Base-by-base conservation (phyloP, 352 stramenopile species). In the Porosira glacialis region DNA sequence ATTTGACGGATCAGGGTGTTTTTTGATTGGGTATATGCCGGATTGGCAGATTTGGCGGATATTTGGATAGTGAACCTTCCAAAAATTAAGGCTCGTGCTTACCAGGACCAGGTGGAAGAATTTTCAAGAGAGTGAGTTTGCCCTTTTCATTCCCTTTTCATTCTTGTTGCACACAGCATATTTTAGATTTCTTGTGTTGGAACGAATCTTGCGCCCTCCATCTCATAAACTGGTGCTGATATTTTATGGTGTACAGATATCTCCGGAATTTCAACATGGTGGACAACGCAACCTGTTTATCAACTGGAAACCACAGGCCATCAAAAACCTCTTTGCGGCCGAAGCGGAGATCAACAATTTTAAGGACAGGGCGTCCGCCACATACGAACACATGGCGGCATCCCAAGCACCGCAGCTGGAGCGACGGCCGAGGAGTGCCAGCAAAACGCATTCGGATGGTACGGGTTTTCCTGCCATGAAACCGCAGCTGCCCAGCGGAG, bases 241-340 rank as follows among this genome's bases (percentile, higher is more conserved):
- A n/a, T n/a, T n/a, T n/a, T n/a, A n/a, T n/a, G n/a, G n/a, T n/a
- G n/a, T n/a, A n/a, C n/a, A n/a, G n/a, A n/a, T n/a, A n/a, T n/a
- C n/a, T n/a, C n/a, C n/a, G n/a, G n/a, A n/a, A n/a, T n/a, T n/a
- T n/a, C n/a, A n/a, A n/a, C 77, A 87, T 76, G 86, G 78, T 0
- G 86, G 82, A 51, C 91, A 91, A 60, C 80, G 75, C 0, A 87
- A 68, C 50, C 72, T 92, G 6, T 87, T 83, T 62, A 70, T 92
- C 22, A 88, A 92, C 57, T 92, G 86, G 86, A 92, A 92, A 55
- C 86, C 86, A 6, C 55, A 80, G 44, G 86, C 78, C 10, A 80
- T 91, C 45, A 89, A 87, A 59, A 80, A 62, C 44, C 41, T 83
- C 0, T 75, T 85, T 51, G 58, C 36, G 47, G 63, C 63, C 5